Base-by-base conservation (phyloP, 306 rosid genomes). In the Quercus wislizeni region DNA sequence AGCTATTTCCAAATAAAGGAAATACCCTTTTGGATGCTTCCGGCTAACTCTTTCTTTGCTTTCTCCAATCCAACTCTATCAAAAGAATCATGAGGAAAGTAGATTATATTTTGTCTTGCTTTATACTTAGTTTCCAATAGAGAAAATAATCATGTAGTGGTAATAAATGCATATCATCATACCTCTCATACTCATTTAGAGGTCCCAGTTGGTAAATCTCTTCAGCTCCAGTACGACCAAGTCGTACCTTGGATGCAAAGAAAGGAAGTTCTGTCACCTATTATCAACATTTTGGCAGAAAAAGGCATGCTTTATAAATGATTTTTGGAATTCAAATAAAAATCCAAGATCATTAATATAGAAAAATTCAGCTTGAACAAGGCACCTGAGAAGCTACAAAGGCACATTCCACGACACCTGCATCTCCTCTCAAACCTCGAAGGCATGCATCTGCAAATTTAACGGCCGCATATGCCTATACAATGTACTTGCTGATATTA, bases 221-320 rank as follows among this genome's bases (percentile, higher is more conserved):
- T 81, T 92, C 97, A 11, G 83, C 97, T 74, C 98, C 98, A 18
- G 49, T 75, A 19, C 96, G 97, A 75, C 97, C 98, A 28, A 94
- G 90, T 43, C 94, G 90, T 15, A 94, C 96, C 83, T 92, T 94
- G 75, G 92, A 82, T 74, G 98, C 97, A 55, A 94, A 92, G 92
- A 80, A 94, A 51, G 98, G 97, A 77, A 94, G 96, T 81, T 94
- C 98, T 0, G 98, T 94, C 74, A 94, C 98, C 97, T 94, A 13
- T 49, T 49, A 49, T 49, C 54, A 49, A 49, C 54, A 49, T 41
- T 41, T 41, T 41, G 46, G 46, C 46, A 72, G 80, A 38, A 61
- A 27, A 74, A 17, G 69, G n/a, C 81, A 1, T 14, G 12, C 28
- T 49, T 20, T 55, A 13, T 43, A 49, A 49, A 2, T 49, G 14